Conservation (phyloP, 1,284 basidiomycete genomes). For the Taiwanofungus camphoratus region DNA sequence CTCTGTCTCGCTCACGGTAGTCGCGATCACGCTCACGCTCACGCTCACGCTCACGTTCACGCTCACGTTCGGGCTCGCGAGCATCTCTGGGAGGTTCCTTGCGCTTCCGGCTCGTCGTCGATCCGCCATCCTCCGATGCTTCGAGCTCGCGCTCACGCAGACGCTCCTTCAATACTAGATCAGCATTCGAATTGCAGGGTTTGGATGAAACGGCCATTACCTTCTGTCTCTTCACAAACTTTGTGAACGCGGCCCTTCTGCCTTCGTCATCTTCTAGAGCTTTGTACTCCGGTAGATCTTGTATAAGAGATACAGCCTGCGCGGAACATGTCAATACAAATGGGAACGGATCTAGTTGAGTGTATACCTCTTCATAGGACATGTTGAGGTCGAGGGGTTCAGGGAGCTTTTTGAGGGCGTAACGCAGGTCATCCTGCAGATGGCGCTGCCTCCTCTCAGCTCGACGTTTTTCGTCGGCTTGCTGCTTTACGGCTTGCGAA, state of each 20-base stretch:
- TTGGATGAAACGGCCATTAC: constrained; percentile 27
- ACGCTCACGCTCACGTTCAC: constrained; percentile 39
- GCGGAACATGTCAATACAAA: constrained; percentile 2
- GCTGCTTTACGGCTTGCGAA: constrained; percentile 62
- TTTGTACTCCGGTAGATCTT: constrained; percentile 78
- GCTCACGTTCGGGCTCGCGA: constrained; percentile 35
- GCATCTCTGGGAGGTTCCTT: constrained; percentile 59
- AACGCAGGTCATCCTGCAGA: constrained; percentile 91
- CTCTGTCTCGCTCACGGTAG: constrained; percentile 31
- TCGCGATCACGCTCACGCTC: constrained; percentile 34
- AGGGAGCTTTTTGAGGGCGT: constrained; percentile 87
- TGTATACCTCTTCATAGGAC: constrained; percentile 72
- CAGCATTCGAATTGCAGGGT: background rate
- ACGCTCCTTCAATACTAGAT: constrained; percentile 49
- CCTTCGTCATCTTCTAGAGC: constrained; percentile 80
- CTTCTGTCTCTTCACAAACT: constrained; percentile 85
- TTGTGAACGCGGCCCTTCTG: constrained; percentile 73
- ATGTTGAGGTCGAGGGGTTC: constrained; percentile 72
- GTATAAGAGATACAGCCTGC: constrained; percentile 69
- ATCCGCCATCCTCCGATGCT: constrained; percentile 72
- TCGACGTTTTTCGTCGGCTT: constrained; percentile 75
- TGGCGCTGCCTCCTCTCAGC: constrained; percentile 82
- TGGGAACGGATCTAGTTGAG: background rate
- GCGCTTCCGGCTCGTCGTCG: constrained; percentile 67
- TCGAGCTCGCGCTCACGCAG: constrained; percentile 70